A percentile compares a stretch with the other conserved stretches of the same genome.
phyloP scores from a whole-genome alignment of 495 filamentous ascomycete genomes.

The Neurospora cerealis region DNA sequence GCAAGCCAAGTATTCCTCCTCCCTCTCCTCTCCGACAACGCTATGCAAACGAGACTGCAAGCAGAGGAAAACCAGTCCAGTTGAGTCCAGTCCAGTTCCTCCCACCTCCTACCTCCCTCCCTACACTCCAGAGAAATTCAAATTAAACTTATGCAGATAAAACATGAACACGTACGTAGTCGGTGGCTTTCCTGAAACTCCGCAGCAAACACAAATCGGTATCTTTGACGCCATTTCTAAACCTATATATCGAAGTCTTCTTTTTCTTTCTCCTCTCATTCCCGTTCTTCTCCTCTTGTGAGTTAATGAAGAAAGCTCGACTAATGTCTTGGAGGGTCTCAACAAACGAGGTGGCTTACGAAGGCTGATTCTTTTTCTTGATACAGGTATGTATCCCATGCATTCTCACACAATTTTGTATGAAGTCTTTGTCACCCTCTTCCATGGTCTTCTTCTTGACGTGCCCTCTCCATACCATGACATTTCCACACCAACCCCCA shows the following conservation, averaged over 20 bases:
- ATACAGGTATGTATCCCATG: neutral
- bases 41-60: neutral
- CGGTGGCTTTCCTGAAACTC: neutral
- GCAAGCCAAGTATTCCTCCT: neutral
- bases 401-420: neutral
- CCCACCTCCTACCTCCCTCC: neutral
- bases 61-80: neutral
- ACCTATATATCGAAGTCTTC: neutral
- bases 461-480: neutral
- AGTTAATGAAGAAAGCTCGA: neutral
- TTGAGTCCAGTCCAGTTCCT: neutral
- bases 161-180: neutral
- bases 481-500: neutral
- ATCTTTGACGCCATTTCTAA: neutral
- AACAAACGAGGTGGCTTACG: neutral
- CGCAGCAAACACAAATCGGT: neutral
- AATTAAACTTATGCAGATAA: neutral
- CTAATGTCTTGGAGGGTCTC: neutral
- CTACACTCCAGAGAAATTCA: neutral
- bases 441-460: neutral
- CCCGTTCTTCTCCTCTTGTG: neutral
- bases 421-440: conserved; percentile 4
- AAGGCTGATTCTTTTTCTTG: neutral
- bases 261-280: neutral
- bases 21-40: neutral